Evolutionary conservation across 2,329 filamentous ascomycete genomes (phyloP).

Genomic region (Trichoderma cornu-damae): DNA sequence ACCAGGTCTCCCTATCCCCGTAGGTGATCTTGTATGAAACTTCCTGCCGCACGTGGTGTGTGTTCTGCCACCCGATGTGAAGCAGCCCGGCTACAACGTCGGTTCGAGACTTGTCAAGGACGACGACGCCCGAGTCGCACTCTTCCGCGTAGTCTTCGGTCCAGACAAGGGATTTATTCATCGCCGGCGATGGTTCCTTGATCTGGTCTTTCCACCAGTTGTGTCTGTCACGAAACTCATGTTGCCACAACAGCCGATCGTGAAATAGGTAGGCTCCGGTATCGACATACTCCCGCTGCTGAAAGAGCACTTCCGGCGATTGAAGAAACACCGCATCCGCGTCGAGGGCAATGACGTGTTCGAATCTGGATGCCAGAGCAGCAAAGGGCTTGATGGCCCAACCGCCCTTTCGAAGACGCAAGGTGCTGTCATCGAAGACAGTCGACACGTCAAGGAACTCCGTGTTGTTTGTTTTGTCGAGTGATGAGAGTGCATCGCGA

Average conservation of each 20-base stretch:
- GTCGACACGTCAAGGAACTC: constrained; percentile 32
- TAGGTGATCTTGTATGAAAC: constrained; percentile 39
- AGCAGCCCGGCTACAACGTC: constrained; percentile 37
- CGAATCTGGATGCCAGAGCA: constrained; percentile 33
- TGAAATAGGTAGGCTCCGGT: constrained; percentile 38
- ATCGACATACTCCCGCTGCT: constrained; percentile 29
- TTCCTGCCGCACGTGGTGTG: constrained; percentile 34
- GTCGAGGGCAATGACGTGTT: constrained; percentile 37
- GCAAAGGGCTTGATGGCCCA: constrained; percentile 43
- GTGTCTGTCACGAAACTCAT: constrained; percentile 31
- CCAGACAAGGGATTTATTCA: constrained; percentile 36
- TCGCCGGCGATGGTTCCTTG: constrained; percentile 30
- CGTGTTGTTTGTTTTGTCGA: constrained; percentile 23
- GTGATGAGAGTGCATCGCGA: constrained; percentile 23
- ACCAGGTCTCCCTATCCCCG: constrained; percentile 45
- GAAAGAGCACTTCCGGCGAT: constrained; percentile 31
- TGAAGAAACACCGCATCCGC: constrained; percentile 39
- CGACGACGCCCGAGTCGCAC: constrained; percentile 39
- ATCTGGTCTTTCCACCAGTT: constrained; percentile 38
- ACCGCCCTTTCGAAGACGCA: constrained; percentile 29
- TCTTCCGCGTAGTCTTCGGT: constrained; percentile 39
- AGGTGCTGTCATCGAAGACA: constrained; percentile 31
- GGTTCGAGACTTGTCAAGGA: constrained; percentile 37
- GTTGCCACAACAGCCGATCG: constrained; percentile 38
- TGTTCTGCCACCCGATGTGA: constrained; percentile 43